Evolutionary conservation across 225 moss, liverwort and hornwort genomes (phyloP).

Genomic region (Ulota crispa): DNA sequence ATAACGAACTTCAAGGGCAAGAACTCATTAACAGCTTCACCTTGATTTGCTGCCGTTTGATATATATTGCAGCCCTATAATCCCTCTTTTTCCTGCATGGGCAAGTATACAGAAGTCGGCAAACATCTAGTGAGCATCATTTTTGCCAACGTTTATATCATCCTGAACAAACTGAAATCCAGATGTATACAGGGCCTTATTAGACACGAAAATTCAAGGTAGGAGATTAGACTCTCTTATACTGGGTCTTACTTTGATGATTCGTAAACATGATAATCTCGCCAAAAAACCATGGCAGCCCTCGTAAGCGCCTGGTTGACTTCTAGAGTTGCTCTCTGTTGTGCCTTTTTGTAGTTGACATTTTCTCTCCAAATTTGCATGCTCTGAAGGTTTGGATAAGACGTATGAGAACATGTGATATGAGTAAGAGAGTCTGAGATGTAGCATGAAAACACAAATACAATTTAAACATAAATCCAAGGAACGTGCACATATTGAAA

Average conservation of each 20-base stretch:
- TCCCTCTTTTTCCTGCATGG: constrained; percentile 77
- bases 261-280: constrained; percentile 91
- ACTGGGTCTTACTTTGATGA: constrained; percentile 79
- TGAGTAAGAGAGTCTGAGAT: constrained; percentile 11
- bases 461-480: background rate
- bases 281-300: constrained; percentile 99
- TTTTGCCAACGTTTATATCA: background rate
- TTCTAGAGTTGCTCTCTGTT: constrained; percentile 80
- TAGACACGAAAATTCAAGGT: too few species aligned
- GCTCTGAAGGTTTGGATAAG: constrained; percentile 48
- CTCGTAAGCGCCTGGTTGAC: constrained; percentile 96
- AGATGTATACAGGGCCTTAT: too few species aligned
- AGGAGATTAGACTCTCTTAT: background rate
- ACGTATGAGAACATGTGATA: background rate
- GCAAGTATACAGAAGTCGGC: too few species aligned
- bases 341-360: constrained; percentile 76
- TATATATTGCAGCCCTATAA: constrained; percentile 57
- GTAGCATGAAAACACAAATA: background rate
- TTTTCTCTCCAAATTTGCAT: constrained; percentile 88
- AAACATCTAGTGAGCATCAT: too few species aligned
- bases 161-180: background rate
- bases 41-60: constrained; percentile 69
- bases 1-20: background rate
- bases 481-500: background rate
- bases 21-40: constrained; percentile 30